phyloP scores from a whole-genome alignment of 2,329 filamentous ascomycete species.

The Didymella exigua region DNA sequence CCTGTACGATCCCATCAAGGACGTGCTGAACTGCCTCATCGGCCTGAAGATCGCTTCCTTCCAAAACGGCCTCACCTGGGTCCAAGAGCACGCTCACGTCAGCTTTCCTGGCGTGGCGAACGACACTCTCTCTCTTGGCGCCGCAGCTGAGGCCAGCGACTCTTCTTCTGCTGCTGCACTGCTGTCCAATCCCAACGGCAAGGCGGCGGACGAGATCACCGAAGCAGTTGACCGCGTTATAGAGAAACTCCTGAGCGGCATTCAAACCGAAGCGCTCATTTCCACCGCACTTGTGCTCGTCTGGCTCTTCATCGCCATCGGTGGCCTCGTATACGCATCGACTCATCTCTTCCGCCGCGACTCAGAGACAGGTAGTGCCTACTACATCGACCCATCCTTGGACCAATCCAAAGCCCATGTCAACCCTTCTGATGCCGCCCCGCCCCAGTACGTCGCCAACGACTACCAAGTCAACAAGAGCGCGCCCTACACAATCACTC shows the following conservation, averaged over 20 bases:
- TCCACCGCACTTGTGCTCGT: conserved; percentile 74
- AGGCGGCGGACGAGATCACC: conserved; percentile 81
- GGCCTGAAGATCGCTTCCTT: conserved; percentile 83
- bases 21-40: conserved; percentile 85
- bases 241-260: conserved; percentile 67
- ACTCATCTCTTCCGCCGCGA: conserved; percentile 67
- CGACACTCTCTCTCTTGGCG: conserved; percentile 82
- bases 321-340: conserved; percentile 72
- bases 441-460: conserved; percentile 48
- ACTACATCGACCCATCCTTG: conserved; percentile 40
- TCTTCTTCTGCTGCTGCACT: conserved; percentile 68
- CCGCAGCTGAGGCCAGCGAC: conserved; percentile 60
- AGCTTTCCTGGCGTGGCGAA: conserved; percentile 77
- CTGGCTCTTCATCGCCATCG: conserved; percentile 77
- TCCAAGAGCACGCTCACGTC: conserved; percentile 83
- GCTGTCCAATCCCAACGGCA: conserved; percentile 74
- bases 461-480: conserved; percentile 53
- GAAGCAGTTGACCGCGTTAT: conserved; percentile 74
- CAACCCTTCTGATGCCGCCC: conserved; percentile 42
- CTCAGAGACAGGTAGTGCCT: conserved; percentile 62
- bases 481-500: conserved; percentile 54
- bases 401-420: conserved; percentile 28
- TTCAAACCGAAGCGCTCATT: conserved; percentile 80
- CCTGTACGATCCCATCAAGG: conserved; percentile 76
- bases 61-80: conserved; percentile 91